A percentile compares a stretch with the other conserved stretches of the same genome.
Evolutionary conservation across 2,329 filamentous ascomycete genomes (phyloP).

Genomic region (Aureobasidium sp.): DNA sequence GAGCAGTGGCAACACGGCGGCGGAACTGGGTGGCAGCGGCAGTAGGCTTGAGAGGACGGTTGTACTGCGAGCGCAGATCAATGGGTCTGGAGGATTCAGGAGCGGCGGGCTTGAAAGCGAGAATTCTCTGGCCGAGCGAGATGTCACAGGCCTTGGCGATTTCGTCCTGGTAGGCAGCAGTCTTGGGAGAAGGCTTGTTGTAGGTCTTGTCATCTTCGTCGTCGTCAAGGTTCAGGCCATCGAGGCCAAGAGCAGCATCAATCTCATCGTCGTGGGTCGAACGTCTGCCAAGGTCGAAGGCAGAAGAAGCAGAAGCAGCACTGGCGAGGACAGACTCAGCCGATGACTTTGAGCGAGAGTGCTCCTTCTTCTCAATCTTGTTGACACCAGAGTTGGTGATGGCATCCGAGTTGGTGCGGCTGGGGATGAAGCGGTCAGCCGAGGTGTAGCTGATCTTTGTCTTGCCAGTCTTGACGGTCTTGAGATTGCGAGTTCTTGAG

Average conservation of each 20-base stretch:
- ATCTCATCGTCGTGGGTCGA: constrained; percentile 62
- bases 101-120: constrained; percentile 96
- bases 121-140: constrained; percentile 86
- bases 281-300: constrained; percentile 56
- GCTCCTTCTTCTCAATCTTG: constrained; percentile 69
- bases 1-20: constrained; percentile 85
- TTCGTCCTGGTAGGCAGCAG: constrained; percentile 85
- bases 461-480: constrained; percentile 50
- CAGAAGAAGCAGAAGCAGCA: constrained; percentile 54
- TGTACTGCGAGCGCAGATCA: constrained; percentile 95
- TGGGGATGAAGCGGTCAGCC: constrained; percentile 93
- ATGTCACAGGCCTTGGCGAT: constrained; percentile 88
- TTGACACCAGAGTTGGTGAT: constrained; percentile 73
- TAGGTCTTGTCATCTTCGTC: constrained; percentile 59
- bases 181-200: constrained; percentile 75
- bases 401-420: constrained; percentile 81
- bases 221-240: constrained; percentile 70
- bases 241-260: constrained; percentile 56
- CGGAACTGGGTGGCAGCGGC: constrained; percentile 76
- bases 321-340: constrained; percentile 66
- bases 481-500: constrained; percentile 34
- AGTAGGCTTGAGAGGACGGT: constrained; percentile 79
- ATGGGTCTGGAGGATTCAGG: constrained; percentile 98
- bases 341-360: constrained; percentile 64
- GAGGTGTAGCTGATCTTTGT: constrained; percentile 52